These are phyloP conservation scores for Salix koriyanagi DNA, from an alignment of 345 rosid genomes.

Conservation along the genomic window DNA sequence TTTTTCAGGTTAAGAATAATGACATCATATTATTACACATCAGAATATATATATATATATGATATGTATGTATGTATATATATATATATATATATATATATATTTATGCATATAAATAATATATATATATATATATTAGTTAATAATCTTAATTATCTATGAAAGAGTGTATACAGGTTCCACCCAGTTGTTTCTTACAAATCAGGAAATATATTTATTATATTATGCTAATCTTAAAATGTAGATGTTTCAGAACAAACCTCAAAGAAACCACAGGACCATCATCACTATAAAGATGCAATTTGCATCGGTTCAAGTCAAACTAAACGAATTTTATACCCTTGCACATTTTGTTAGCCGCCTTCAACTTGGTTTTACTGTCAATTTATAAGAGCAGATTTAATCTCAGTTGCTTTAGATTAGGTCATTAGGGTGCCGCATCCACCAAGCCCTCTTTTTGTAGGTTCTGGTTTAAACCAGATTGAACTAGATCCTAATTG, in stretches of 20 bases:
- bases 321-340: background rate
- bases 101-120: too few species aligned
- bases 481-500: background rate
- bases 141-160: background rate
- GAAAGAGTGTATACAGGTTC: background rate
- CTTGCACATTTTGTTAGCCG: background rate
- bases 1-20: background rate
- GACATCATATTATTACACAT: background rate
- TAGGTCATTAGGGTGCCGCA: background rate
- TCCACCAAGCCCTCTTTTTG: background rate
- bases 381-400: background rate
- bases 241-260: background rate
- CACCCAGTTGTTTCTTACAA: background rate
- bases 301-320: background rate
- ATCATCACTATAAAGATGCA: background rate
- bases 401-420: background rate
- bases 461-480: background rate
- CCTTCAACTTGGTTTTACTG: background rate
- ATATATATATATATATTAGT: background rate
- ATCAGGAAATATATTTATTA: background rate
- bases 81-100: background rate
- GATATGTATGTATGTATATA: background rate
- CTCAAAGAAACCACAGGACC: background rate
- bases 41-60: too few species aligned
- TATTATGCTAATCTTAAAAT: too few species aligned